phyloP scores from a whole-genome alignment of 2,329 filamentous ascomycete genomes.

The Didymella arachidicola region DNA sequence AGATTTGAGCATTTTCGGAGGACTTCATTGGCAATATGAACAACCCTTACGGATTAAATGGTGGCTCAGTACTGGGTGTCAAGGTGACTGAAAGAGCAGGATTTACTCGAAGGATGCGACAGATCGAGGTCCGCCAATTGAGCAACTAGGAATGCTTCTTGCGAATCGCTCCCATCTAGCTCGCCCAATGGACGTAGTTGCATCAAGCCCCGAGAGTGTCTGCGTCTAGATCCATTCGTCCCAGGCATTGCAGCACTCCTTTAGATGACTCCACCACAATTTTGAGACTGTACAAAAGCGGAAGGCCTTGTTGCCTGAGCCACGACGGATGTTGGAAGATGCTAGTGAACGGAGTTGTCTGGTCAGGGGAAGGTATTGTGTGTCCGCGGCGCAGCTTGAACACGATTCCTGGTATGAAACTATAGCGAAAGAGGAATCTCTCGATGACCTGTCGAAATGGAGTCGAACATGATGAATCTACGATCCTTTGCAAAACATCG shows the following conservation, averaged over 20 bases:
- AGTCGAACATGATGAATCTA: neutral
- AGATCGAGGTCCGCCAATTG: neutral
- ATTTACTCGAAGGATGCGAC: neutral
- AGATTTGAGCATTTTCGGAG: too few relatives aligned
- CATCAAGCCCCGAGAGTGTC: neutral
- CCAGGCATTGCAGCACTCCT: neutral
- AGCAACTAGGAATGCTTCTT: neutral
- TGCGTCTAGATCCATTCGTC: neutral
- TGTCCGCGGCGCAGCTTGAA: neutral
- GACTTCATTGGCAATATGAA: too few relatives aligned
- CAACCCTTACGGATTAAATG: too few relatives aligned
- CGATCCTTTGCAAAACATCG: neutral
- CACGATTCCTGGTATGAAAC: neutral
- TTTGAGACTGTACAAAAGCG: neutral
- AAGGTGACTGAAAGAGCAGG: too few relatives aligned
- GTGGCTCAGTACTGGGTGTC: too few relatives aligned
- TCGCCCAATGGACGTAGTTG: neutral
- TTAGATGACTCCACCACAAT: conserved; percentile 3
- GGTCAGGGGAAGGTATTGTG: too few relatives aligned
- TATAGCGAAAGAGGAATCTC: neutral
- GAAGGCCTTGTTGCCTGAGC: neutral
- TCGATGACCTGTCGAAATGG: neutral
- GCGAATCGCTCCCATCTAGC: neutral
- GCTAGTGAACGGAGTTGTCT: too few relatives aligned
- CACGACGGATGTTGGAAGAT: neutral